These are phyloP conservation scores for Taxawa tesnikishii DNA, from an alignment of 2,329 filamentous ascomycete species.

Conservation along the genomic window DNA sequence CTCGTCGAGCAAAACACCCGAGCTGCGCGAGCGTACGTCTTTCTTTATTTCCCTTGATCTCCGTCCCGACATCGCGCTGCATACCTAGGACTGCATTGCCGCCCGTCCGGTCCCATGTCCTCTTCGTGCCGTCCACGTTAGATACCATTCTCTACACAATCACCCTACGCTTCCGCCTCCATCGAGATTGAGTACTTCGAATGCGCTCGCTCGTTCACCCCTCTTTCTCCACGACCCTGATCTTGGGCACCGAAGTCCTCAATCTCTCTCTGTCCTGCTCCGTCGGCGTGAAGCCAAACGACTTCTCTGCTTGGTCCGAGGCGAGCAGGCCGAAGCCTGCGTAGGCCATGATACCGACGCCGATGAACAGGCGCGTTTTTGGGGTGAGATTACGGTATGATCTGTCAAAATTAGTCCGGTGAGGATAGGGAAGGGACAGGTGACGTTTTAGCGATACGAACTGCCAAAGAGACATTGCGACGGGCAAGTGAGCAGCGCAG, in stretches of 20 bases:
- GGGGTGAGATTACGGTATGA: constrained; percentile 58
- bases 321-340: constrained; percentile 61
- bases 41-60: too few relatives aligned
- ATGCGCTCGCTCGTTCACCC: too few relatives aligned
- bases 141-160: too few relatives aligned
- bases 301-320: constrained; percentile 60
- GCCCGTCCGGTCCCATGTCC: too few relatives aligned
- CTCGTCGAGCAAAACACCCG: too few relatives aligned
- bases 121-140: too few relatives aligned
- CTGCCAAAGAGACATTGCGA: constrained; percentile 2
- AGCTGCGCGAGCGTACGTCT: too few relatives aligned
- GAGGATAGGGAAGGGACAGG: background rate
- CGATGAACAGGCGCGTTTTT: constrained; percentile 58
- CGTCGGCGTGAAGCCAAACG: constrained; percentile 58
- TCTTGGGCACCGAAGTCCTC: constrained; percentile 47
- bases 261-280: constrained; percentile 61
- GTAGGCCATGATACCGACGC: constrained; percentile 64
- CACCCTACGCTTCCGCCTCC: too few relatives aligned
- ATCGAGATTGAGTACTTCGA: too few relatives aligned
- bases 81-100: too few relatives aligned
- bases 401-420: background rate
- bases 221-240: constrained; percentile 44
- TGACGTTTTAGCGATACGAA: constrained; percentile 1
- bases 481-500: constrained; percentile 6
- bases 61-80: too few relatives aligned